Evolutionary conservation across 2,329 filamentous ascomycete species (phyloP).

Genomic region (Colletotrichum chrysophilum): DNA sequence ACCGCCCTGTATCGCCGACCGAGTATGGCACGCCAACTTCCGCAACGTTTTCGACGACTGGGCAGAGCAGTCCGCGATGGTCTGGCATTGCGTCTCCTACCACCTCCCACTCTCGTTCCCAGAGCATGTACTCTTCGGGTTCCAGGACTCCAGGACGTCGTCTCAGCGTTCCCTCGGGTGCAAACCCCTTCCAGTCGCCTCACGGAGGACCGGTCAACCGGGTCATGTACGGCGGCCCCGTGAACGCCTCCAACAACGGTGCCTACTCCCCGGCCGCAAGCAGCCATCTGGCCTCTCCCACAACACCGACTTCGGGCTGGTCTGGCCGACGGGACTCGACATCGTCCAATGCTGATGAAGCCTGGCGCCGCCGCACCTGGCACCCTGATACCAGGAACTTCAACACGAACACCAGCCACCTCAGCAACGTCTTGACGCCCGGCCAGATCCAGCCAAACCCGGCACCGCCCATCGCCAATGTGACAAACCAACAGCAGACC

Average conservation of each 20-base stretch:
- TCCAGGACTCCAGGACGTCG: constrained; percentile 73
- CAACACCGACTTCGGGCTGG: constrained; percentile 65
- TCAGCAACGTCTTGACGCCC: constrained; percentile 78
- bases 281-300: constrained; percentile 69
- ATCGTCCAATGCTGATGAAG: constrained; percentile 69
- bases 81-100: constrained; percentile 75
- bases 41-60: constrained; percentile 75
- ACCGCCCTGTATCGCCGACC: constrained; percentile 70
- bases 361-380: constrained; percentile 87
- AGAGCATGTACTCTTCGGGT: constrained; percentile 72
- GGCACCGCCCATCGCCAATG: constrained; percentile 51
- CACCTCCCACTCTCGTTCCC: constrained; percentile 70
- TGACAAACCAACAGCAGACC: constrained; percentile 57
- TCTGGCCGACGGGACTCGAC: constrained; percentile 67
- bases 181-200: constrained; percentile 75
- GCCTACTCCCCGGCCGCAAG: constrained; percentile 63
- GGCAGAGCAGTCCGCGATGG: constrained; percentile 79
- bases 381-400: constrained; percentile 78
- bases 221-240: constrained; percentile 56
- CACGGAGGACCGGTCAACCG: constrained; percentile 62
- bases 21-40: constrained; percentile 86
- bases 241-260: constrained; percentile 60
- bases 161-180: constrained; percentile 80
- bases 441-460: constrained; percentile 62
- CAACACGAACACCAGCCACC: constrained; percentile 67